Base-by-base conservation (phyloP, 2,329 filamentous ascomycete species). In the Calycina herbarum region DNA sequence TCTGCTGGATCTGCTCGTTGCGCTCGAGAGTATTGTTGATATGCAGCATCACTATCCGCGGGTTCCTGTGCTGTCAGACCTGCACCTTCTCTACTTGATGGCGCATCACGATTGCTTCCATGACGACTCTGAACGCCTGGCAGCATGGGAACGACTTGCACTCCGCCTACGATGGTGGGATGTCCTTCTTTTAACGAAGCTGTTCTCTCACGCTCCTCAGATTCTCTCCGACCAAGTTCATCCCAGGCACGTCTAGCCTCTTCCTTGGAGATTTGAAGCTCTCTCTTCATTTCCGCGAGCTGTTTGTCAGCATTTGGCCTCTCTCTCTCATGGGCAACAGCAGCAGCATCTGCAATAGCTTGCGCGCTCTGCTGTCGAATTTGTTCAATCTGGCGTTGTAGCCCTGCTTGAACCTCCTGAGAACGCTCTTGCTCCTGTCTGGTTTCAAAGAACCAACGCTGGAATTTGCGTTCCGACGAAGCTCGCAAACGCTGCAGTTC, bases 361-460 rank as follows among this genome's bases (percentile, higher is more conserved):
- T 92, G 89, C 10, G 86, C 83, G 66, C 89, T 86, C 57, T 85
- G 86, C 67, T 87, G 85, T 62, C 91, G 85, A 78, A 97, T 94
- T 48, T 88, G 84, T 57, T 89, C 85, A n/a, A 97, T 80, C 51
- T 88, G 85, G 40, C 84, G 82, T 74, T 96, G 89, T n/a, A 97
- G 80, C 75, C 94, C 87, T 2, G 88, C 93, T 64, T 93, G 91
- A 45, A 91, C 83, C 78, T 98, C 95, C 70, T 92, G 90, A 60
- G 89, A 85, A 33, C 91, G 88, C 79, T 98, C 95, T 70, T 96
- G 87, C 71, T 98, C 94, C 38, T 89, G 86, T 61, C 94, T 86
- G 7, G 94, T 97, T 77, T 99, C 95, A 72, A 96, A 97, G 79
- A 98, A 98, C 95, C 95, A 99, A 61, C 95, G 87, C 79, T 99